These are phyloP conservation scores for Fusarium subglutinans DNA, from an alignment of 2,329 filamentous ascomycete species.

Conservation along the genomic window DNA sequence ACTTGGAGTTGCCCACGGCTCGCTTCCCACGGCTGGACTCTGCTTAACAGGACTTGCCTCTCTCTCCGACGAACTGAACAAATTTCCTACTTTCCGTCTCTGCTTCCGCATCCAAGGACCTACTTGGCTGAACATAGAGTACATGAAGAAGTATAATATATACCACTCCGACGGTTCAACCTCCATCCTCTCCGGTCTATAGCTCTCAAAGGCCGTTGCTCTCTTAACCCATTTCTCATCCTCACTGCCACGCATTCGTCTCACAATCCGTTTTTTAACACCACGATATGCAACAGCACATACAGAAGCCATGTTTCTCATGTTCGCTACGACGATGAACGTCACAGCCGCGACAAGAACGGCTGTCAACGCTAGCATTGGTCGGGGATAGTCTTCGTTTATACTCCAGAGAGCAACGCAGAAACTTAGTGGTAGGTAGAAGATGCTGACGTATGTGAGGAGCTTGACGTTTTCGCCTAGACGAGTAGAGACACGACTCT, in stretches of 20 bases:
- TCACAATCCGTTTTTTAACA: not conserved
- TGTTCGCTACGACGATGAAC: not conserved
- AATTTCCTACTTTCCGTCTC: not conserved
- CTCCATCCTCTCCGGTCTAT: not conserved
- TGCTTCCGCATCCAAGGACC: not conserved
- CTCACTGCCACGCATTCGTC: not conserved
- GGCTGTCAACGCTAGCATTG: not conserved
- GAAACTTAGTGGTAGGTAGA: conserved; percentile 51
- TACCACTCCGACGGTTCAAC: conserved; percentile 10
- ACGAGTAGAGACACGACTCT: conserved; percentile 11
- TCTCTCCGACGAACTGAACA: not conserved
- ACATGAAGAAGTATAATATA: not conserved
- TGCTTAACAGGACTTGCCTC: not conserved
- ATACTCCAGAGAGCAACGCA: conserved; percentile 33
- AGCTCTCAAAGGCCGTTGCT: not conserved
- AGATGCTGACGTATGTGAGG: conserved; percentile 52
- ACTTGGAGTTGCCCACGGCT: not conserved
- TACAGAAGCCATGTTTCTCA: not conserved
- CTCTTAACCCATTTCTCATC: not conserved
- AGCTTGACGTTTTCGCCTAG: conserved; percentile 50
- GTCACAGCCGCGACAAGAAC: not conserved
- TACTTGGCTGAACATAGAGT: not conserved
- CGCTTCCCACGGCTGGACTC: not conserved
- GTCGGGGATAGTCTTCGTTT: not conserved
- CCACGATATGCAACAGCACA: not conserved